phyloP scores from a whole-genome alignment of 768 basidiomycete species.

The Hygrocybe punicea region DNA sequence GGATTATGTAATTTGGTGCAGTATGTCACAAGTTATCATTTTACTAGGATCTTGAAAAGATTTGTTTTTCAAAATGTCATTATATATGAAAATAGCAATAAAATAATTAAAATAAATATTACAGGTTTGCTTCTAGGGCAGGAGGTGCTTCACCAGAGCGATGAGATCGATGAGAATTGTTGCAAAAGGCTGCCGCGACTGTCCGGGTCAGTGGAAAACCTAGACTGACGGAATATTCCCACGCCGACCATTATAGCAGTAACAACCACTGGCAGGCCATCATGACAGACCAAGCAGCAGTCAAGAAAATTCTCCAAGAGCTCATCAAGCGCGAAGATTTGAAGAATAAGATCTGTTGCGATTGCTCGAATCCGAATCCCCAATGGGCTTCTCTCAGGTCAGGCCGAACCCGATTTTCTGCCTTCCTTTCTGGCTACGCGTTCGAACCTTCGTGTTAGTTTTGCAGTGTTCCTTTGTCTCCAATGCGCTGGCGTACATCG shows the following conservation, averaged over 20 bases:
- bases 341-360: conserved; percentile 73
- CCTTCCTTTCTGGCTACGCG: conserved; percentile 2
- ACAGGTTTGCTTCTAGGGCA: no score
- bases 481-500: conserved; percentile 83
- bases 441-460: conserved; percentile 39
- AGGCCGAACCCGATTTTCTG: conserved; percentile 7
- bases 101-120: no score
- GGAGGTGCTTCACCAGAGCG: no score
- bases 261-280: no score
- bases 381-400: conserved; percentile 91
- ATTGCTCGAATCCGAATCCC: conserved; percentile 86
- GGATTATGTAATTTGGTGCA: no score
- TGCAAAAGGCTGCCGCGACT: no score
- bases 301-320: conserved; percentile 69
- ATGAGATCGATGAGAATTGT: no score
- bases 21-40: no score
- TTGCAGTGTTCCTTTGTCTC: conserved; percentile 87
- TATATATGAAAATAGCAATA: no score
- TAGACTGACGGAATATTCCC: neutral
- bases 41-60: no score
- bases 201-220: no score
- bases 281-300: conserved; percentile 60
- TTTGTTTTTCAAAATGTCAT: no score
- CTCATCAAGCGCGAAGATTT: conserved; percentile 71
- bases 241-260: neutral